Conservation (phyloP, 208 protist species). For the Trypanosoma platydactyli region DNA sequence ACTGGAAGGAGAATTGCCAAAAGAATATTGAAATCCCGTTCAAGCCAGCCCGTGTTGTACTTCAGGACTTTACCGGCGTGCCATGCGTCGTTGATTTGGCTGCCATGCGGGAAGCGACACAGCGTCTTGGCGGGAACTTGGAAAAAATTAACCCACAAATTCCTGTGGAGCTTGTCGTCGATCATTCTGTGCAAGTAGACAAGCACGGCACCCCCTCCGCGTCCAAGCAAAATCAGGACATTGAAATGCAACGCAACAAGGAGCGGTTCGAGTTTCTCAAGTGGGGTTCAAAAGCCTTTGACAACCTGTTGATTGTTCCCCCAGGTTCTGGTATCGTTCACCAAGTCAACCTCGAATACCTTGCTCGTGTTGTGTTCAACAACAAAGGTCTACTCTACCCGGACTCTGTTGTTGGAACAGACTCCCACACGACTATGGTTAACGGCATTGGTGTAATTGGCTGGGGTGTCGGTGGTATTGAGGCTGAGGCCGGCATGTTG, state of each 20-base stretch:
- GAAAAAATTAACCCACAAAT: conserved; percentile 94
- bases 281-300: conserved; percentile 95
- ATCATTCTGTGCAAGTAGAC: conserved; percentile 96
- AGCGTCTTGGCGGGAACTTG: conserved; percentile 91
- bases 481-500: conserved; percentile 96
- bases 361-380: conserved; percentile 95
- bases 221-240: conserved; percentile 88
- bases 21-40: conserved; percentile 95
- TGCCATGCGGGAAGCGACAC: conserved; percentile 94
- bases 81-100: conserved; percentile 97
- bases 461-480: conserved; percentile 97
- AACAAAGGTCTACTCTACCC: conserved; percentile 92
- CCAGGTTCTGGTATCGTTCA: conserved; percentile 97
- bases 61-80: conserved; percentile 96
- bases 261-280: conserved; percentile 98
- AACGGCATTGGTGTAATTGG: conserved; percentile 95
- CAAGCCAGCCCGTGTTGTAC: conserved; percentile 94
- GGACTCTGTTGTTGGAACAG: conserved; percentile 96
- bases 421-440: conserved; percentile 97
- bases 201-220: conserved; percentile 70
- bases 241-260: conserved; percentile 95
- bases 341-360: conserved; percentile 97
- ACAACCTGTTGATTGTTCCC: conserved; percentile 95
- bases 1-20: conserved; percentile 91
- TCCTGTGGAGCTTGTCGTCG: conserved; percentile 96